Percentiles rank a stretch among this genome's conserved stretches.
Evolutionary conservation across 1,139 yeast species (phyloP).

Genomic region (Zygosaccharomyces sapae): DNA sequence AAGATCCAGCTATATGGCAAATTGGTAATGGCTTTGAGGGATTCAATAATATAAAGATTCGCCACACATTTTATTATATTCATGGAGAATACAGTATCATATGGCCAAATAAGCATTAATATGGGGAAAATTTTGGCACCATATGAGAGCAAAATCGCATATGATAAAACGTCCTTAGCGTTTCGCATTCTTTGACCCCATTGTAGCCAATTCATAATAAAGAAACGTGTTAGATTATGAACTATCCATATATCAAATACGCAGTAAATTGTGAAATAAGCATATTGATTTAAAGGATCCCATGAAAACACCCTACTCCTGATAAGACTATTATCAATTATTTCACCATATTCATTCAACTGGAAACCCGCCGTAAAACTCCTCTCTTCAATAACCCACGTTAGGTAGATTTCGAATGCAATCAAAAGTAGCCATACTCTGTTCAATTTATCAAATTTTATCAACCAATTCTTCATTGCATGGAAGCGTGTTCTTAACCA

Average conservation of each 20-base stretch:
- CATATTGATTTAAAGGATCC: constrained; percentile 57
- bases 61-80: constrained; percentile 60
- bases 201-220: constrained; percentile 42
- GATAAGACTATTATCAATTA: constrained; percentile 12
- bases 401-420: constrained; percentile 84
- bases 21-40: constrained; percentile 52
- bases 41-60: constrained; percentile 60
- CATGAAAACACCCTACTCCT: constrained; percentile 43
- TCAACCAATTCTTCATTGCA: constrained; percentile 24
- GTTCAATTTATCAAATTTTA: constrained; percentile 30
- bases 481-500: constrained; percentile 4
- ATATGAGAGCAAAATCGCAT: constrained; percentile 69
- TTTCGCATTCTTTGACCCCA: constrained; percentile 38
- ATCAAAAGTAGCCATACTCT: constrained; percentile 62
- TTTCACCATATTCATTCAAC: constrained; percentile 1
- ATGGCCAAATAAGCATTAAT: constrained; percentile 95
- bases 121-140: constrained; percentile 83
- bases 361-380: constrained; percentile 27
- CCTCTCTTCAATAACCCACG: constrained; percentile 88
- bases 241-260: constrained; percentile 53
- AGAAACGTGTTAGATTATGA: constrained; percentile 47
- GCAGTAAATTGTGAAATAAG: constrained; percentile 60
- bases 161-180: constrained; percentile 42
- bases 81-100: constrained; percentile 69
- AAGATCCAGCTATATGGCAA: constrained; percentile 41